phyloP scores from a whole-genome alignment of 306 rosid species.

The Ceratonia siliqua region DNA sequence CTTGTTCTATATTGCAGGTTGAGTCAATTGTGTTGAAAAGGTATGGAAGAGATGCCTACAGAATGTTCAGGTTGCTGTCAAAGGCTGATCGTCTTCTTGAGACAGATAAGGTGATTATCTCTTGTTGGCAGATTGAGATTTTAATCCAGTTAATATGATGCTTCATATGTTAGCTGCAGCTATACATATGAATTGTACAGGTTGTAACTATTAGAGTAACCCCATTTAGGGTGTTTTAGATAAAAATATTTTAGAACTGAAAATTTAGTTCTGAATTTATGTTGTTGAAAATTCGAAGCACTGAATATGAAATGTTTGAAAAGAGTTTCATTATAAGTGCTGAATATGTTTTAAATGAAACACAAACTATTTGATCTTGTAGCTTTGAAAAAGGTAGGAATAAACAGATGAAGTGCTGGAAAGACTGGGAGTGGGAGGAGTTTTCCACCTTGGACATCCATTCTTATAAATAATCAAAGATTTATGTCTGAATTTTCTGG shows the following conservation, averaged over 20 bases:
- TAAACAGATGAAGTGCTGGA: background rate
- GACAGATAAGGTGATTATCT: conserved; percentile 71
- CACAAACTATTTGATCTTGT: background rate
- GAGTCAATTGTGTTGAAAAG: conserved; percentile 82
- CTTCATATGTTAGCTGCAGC: conserved; percentile 12
- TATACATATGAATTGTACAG: background rate
- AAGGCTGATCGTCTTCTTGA: conserved; percentile 54
- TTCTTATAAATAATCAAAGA: background rate
- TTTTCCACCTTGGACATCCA: background rate
- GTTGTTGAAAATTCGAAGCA: conserved; percentile 1
- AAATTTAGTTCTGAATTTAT: background rate
- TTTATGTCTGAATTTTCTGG: background rate
- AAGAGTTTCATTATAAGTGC: background rate
- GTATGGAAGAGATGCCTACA: conserved; percentile 76
- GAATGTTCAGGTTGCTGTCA: conserved; percentile 80
- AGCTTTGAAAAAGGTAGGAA: background rate
- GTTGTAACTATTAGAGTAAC: background rate
- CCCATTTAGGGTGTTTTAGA: conserved; percentile 5
- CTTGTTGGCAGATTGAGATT: conserved; percentile 25
- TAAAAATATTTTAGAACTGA: conserved; percentile 15
- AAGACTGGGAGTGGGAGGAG: background rate
- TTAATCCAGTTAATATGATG: conserved; percentile 15
- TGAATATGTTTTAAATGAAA: background rate
- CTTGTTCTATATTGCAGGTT: conserved; percentile 55
- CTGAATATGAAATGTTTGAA: background rate